phyloP scores from a whole-genome alignment of 306 rosid genomes.

The Acacia confusa region DNA sequence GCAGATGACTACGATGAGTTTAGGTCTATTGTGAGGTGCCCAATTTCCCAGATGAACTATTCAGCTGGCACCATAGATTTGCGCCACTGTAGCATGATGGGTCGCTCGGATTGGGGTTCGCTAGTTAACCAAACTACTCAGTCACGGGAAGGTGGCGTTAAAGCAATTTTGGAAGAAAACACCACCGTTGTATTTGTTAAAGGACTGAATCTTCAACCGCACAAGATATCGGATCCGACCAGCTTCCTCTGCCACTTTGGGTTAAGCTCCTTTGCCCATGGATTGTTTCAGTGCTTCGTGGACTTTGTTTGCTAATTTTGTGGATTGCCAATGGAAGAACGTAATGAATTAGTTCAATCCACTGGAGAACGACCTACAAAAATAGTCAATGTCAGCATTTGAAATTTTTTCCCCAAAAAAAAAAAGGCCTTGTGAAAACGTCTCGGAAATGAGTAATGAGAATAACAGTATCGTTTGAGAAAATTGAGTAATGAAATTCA shows the following conservation, averaged over 20 bases:
- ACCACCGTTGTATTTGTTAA: conserved; percentile 60
- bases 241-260: conserved; percentile 53
- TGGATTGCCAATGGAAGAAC: no score
- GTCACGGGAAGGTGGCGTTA: conserved; percentile 59
- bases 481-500: no score
- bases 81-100: conserved; percentile 35
- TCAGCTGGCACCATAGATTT: conserved; percentile 48
- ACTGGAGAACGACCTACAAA: no score
- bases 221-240: conserved; percentile 57
- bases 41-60: conserved; percentile 49
- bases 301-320: no score
- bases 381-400: no score
- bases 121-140: conserved; percentile 29
- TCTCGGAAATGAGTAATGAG: no score
- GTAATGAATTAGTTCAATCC: no score
- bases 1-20: conserved; percentile 44
- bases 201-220: conserved; percentile 67
- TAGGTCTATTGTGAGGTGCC: conserved; percentile 59
- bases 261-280: not conserved
- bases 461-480: no score
- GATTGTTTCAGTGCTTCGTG: no score
- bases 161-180: conserved; percentile 54
- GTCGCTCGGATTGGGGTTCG: conserved; percentile 18
- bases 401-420: no score
- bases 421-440: no score